These are phyloP conservation scores for Rhodotorula sp. DNA, from an alignment of 1,284 basidiomycete species.

Conservation along the genomic window DNA sequence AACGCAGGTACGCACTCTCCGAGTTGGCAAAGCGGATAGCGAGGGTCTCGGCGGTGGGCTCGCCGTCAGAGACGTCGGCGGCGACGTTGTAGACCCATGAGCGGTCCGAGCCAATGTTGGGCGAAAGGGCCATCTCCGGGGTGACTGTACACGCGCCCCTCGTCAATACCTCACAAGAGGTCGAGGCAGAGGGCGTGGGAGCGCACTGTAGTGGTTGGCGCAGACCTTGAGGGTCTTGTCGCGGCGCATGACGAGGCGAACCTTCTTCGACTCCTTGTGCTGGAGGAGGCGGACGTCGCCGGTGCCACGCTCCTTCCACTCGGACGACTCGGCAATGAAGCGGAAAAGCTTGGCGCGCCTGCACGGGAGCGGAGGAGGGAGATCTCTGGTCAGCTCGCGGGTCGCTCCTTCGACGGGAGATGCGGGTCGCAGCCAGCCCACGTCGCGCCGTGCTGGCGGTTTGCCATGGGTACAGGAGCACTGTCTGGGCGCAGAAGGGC, in stretches of 20 bases:
- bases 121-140: slow-evolving; percentile 88
- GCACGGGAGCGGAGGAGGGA: background rate
- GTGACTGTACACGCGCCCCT: slow-evolving; percentile 62
- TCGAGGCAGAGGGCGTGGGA: slow-evolving; percentile 40
- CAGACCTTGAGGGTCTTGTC: slow-evolving; percentile 99
- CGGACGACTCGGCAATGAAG: slow-evolving; percentile 74
- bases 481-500: too few relatives aligned
- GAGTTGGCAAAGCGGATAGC: slow-evolving; percentile 98
- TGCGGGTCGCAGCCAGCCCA: background rate
- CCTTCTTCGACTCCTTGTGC: slow-evolving; percentile 86
- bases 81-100: slow-evolving; percentile 95
- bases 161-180: background rate
- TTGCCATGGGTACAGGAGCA: too few relatives aligned
- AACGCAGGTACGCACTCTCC: slow-evolving; percentile 80
- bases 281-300: slow-evolving; percentile 86
- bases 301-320: slow-evolving; percentile 98
- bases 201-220: slow-evolving; percentile 92
- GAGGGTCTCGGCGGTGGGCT: slow-evolving; percentile 86
- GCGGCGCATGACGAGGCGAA: slow-evolving; percentile 97
- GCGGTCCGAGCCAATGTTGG: slow-evolving; percentile 98
- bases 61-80: slow-evolving; percentile 90
- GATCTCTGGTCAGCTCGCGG: background rate
- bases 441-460: too few relatives aligned
- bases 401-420: background rate
- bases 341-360: slow-evolving; percentile 99